A percentile compares a stretch with the other conserved stretches of the same genome.
Evolutionary conservation across 305 asterid species (phyloP).

Genomic region (Solanum hybrid): DNA sequence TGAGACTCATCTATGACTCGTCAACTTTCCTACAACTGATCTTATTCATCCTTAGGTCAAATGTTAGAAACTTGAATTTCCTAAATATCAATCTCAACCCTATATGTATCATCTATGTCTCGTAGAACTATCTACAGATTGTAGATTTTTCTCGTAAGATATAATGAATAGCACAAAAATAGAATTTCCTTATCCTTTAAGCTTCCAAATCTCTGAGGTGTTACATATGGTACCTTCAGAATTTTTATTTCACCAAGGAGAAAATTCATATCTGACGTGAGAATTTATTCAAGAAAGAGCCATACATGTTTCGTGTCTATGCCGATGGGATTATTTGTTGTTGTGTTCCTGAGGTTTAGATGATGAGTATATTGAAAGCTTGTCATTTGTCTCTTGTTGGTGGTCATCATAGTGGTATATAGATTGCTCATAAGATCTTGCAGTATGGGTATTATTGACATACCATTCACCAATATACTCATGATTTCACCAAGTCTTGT

Average conservation of each 20-base stretch:
- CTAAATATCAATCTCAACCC: not conserved
- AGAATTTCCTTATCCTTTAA: not conserved
- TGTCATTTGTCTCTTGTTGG: too few relatives aligned
- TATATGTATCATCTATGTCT: not conserved
- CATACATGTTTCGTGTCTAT: not conserved
- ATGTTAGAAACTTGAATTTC: too few relatives aligned
- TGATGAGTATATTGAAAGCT: not conserved
- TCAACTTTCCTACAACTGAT: not conserved
- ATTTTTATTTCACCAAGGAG: not conserved
- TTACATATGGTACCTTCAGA: not conserved
- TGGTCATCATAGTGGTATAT: not conserved
- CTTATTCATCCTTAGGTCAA: not conserved
- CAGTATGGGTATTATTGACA: not conserved
- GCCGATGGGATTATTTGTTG: not conserved
- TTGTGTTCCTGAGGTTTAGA: not conserved
- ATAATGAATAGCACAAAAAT: not conserved
- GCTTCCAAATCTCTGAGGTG: not conserved
- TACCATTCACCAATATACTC: not conserved
- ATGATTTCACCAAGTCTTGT: not conserved
- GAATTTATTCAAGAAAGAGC: not conserved
- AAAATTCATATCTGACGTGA: not conserved
- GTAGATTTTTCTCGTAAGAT: not conserved
- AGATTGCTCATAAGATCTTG: not conserved
- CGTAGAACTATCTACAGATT: not conserved
- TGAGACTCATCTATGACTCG: not conserved